Percentiles rank a stretch among this genome's conserved stretches.
Evolutionary conservation across 2,329 filamentous ascomycete species (phyloP).

Genomic region (Phyllachora maydis): DNA sequence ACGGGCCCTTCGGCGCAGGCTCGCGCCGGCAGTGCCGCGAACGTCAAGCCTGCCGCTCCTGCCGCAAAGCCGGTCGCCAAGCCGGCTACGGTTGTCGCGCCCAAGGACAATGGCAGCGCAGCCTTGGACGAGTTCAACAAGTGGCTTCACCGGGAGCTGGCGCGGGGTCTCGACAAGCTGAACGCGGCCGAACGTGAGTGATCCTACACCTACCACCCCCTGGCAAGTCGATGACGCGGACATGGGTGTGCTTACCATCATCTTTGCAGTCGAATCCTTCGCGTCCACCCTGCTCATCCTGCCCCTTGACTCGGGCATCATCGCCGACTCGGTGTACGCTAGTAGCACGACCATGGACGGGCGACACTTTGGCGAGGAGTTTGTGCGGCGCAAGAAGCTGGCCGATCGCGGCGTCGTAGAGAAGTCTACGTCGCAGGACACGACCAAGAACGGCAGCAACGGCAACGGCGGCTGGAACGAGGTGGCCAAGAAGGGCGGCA

Average conservation of each 20-base stretch:
- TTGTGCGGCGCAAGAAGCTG: slow-evolving; percentile 76
- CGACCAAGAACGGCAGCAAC: slow-evolving; percentile 21
- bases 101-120: slow-evolving; percentile 16
- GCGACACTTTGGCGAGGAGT: slow-evolving; percentile 85
- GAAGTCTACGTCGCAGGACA: slow-evolving; percentile 42
- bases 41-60: slow-evolving; percentile 18
- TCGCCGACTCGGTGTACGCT: slow-evolving; percentile 77
- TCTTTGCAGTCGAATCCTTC: slow-evolving; percentile 51
- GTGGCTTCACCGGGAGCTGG: slow-evolving; percentile 68
- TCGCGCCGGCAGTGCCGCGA: slow-evolving; percentile 20
- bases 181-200: no score
- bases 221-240: no score
- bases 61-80: slow-evolving; percentile 29
- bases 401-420: slow-evolving; percentile 73
- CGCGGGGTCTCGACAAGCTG: slow-evolving; percentile 52
- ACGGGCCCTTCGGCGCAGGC: slow-evolving; percentile 29
- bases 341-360: slow-evolving; percentile 81
- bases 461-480: slow-evolving; percentile 71
- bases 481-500: slow-evolving; percentile 78
- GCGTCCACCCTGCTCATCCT: slow-evolving; percentile 55
- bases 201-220: no score
- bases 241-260: no score
- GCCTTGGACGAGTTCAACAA: slow-evolving; percentile 88
- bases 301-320: slow-evolving; percentile 58
- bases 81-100: slow-evolving; percentile 18